Evolutionary conservation across 495 filamentous ascomycete species (phyloP), one percentile per base, ranked within the genome.

Genomic region (Glutinoglossum americanum): DNA sequence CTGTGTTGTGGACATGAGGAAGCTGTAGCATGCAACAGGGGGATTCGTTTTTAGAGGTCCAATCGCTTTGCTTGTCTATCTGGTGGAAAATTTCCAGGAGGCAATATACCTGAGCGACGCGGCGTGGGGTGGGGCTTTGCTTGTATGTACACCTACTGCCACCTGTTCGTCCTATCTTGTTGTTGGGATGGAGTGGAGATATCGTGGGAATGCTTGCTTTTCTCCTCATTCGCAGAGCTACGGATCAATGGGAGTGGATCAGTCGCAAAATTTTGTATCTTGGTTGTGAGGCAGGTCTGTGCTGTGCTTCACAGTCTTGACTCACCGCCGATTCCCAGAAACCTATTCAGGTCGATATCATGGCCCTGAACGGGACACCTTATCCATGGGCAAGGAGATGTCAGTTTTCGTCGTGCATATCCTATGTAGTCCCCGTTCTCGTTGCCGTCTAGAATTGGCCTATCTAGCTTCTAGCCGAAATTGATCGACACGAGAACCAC

Each of bases 1-100:
- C 51, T 94, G 85, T 60, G 93, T 85, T 27, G 59, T 60, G 53
- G 32, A 60, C 23, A 61, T 48, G 60, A 49, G 57, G 45, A 30
- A 53, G 13, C 25, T 15, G 49, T 53, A 53, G n/a, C 5, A 5
- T 11, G n/a, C 4, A 6, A 21, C 21, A 4, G 26, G 17, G 49
- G 5, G 9, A 7, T 53, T 17, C 11, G 49, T 13, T 28, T 28
- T 25, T 32, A 17, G 26, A 15, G 28, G 28, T 17, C 23, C 49
- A 53, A 53, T 53, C 49, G 13, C n/a, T 45, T 45, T 21, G 17
- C 3, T 45, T 41, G 37, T 11, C 13, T 11, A 8, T 7, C 13
- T 17, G 37, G 37, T 41, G 37, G 37, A 17, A 17, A 2, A 7
- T 15, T 41, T 4, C 15, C 37, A 3, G 37, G 37, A 13, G 30